Conservation (phyloP, 2,329 filamentous ascomycete genomes). For the Paecilomyces formosus region DNA sequence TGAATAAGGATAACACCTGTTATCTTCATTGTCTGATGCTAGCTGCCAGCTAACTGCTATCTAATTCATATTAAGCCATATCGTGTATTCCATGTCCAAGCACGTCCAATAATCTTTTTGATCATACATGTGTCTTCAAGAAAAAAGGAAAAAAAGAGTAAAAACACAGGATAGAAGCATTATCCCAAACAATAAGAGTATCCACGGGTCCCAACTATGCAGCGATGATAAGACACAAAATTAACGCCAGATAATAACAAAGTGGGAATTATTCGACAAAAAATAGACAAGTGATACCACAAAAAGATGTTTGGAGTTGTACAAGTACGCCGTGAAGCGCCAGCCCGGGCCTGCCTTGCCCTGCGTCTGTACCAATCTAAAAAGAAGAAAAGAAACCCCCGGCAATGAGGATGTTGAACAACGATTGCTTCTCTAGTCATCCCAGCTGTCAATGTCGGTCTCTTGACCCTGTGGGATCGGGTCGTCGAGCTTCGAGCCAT, state of each 20-base stretch:
- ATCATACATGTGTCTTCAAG: not conserved
- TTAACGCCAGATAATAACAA: not conserved
- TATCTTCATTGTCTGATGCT: not conserved
- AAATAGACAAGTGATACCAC: not conserved
- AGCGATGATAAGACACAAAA: not conserved
- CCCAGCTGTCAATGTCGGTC: slow-evolving; percentile 24
- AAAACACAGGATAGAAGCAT: not conserved
- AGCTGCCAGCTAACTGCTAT: not conserved
- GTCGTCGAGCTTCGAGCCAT: slow-evolving; percentile 28
- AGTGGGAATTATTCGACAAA: slow-evolving; percentile 1
- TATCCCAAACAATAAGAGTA: not conserved
- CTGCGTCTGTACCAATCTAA: slow-evolving; percentile 14
- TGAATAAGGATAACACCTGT: not conserved
- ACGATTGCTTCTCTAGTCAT: slow-evolving; percentile 17
- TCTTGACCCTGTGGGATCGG: slow-evolving; percentile 24
- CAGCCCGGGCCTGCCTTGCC: slow-evolving; percentile 12
- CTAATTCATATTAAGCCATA: not conserved
- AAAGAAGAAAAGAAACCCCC: slow-evolving; percentile 5
- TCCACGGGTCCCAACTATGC: not conserved
- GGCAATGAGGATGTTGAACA: slow-evolving; percentile 5
- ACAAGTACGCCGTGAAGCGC: slow-evolving; percentile 15
- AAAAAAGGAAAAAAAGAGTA: not conserved
- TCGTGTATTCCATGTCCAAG: not conserved
- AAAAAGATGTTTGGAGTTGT: slow-evolving; percentile 5
- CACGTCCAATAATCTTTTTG: not conserved